phyloP scores from a whole-genome alignment of 2,329 filamentous ascomycete genomes.

The Raffaelea arxii region DNA sequence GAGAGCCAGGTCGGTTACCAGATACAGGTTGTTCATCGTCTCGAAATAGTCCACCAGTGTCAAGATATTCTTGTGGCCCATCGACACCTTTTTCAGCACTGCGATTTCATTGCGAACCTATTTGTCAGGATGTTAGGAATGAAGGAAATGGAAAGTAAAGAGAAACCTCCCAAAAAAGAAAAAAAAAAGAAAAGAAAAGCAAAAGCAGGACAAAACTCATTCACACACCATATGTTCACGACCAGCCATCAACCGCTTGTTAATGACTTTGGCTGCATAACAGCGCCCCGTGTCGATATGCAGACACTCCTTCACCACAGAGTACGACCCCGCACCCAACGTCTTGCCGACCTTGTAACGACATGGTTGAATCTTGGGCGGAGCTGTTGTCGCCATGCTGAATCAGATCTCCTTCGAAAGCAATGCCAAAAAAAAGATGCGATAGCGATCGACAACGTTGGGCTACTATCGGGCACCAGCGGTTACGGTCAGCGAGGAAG shows the following conservation, averaged over 20 bases:
- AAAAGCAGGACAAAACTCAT: too few relatives aligned
- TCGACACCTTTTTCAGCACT: constrained; percentile 93
- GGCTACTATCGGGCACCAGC: not conserved
- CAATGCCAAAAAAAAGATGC: not conserved
- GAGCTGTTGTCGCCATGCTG: constrained; percentile 7
- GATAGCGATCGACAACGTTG: not conserved
- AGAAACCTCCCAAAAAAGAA: not conserved
- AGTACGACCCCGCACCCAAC: constrained; percentile 91
- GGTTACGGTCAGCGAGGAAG: too few relatives aligned
- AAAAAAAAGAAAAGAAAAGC: not conserved
- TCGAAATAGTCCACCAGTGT: constrained; percentile 99
- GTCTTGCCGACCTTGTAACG: constrained; percentile 99
- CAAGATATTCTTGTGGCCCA: constrained; percentile 97
- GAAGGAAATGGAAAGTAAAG: too few relatives aligned
- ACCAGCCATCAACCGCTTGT: constrained; percentile 95
- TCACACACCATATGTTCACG: constrained; percentile 89
- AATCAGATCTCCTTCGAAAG: too few relatives aligned
- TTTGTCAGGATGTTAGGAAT: too few relatives aligned
- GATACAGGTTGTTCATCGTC: constrained; percentile 98
- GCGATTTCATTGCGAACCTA: constrained; percentile 97
- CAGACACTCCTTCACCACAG: constrained; percentile 96
- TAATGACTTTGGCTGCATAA: constrained; percentile 98
- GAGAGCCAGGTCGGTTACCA: constrained; percentile 92
- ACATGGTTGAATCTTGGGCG: constrained; percentile 70
- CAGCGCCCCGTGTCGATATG: constrained; percentile 97